Evolutionary conservation across 2,329 filamentous ascomycete genomes (phyloP), one percentile per base, ranked within the genome.

Genomic region (Westerdykella aurantiaca): DNA sequence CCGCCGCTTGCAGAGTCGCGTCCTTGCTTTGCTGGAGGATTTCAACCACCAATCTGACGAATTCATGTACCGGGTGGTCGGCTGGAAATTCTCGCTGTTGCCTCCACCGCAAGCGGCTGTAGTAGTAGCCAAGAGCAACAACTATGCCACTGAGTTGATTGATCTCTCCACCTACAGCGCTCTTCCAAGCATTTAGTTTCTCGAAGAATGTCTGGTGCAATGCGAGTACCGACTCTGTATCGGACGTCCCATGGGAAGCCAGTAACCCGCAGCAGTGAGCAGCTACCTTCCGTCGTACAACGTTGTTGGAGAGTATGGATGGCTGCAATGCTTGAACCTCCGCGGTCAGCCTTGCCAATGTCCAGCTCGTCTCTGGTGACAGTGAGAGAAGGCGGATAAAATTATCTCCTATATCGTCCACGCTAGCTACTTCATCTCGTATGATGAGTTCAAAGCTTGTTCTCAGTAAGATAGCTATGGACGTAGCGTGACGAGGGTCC

Each of bases 191-290:
- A 37, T 68, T 55, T 1, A 76, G 59, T 13, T 73, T 72, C 13
- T 65, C 57, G 6, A 79, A 67, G 12, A 85, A 68, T 0, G 67
- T 57, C 13, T 64, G 51, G 18, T 81, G 59, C 7, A 72, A 65
- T 13, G 63, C 66, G 7, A 68, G 56, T 11, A 82, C 55, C 3
- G 69, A 57, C 11, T 65, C 57, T 0, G 68, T 52, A 2, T 72
- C 55, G 44, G 69, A 67, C 4, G 65, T 57, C 23, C 67, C 58
- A 61, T 91, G 85, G 0, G 88, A 84, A 1, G 79, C 81, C 5
- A 96, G 68, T 11, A 95, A 84, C 0, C 89, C 90, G 54, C 89
- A 80, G 0, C 81, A 78, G 47, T 81, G 82, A 13, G 88, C 82
- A 1, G 83, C 82, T 22, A 83, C 72, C 31, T 74, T 72, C 31